Evolutionary conservation across 148 eudicot genomes (phyloP), one percentile per base, ranked within the genome.

Genomic region (Agrostemma githago): DNA sequence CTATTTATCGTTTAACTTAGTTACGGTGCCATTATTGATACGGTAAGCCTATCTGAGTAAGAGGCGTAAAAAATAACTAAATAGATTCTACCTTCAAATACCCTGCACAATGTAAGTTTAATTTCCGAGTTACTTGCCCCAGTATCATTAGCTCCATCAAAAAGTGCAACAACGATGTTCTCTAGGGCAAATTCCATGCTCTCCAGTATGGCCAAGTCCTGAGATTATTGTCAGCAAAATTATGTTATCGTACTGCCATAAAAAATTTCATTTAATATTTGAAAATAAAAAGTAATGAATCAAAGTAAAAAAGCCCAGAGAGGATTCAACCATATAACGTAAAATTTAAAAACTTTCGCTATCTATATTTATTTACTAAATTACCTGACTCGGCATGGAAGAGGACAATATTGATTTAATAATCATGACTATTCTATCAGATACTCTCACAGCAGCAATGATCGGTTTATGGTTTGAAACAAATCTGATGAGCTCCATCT

Each of bases 401-500:
- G 89, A 85, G 53, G 86, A 80, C 72, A 71, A 41, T 67, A 82
- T 78, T 74, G 73, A 77, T 79, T 80, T 81, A 46, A 96, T 83
- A 75, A 92, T 84, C 63, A 77, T 76, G 39, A 82, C 74, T 58
- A 82, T 82, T 79, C 89, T 90, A 78, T 90, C 94, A 74, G 88
- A 90, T 72, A 89, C 90, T 68, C 79, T 89, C 59, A 83, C 75
- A 82, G 92, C 91, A 82, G 99, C 90, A 71, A 88, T 53, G 48
- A 92, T 77, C 65, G 97, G 97, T 83, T 90, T 90, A 79, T 81
- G 78, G 84, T 78, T 82, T 38, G 96, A 77, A 62, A 90, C 78
- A 77, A 89, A 85, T 20, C 99, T 94, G 42, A 96, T 85, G 76
- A 96, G 83, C 88, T 96, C 99, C 87, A 90, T 81, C 97, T 95